Evolutionary conservation across 495 filamentous ascomycete species (phyloP).

Genomic region (Penicillium malachiteum): DNA sequence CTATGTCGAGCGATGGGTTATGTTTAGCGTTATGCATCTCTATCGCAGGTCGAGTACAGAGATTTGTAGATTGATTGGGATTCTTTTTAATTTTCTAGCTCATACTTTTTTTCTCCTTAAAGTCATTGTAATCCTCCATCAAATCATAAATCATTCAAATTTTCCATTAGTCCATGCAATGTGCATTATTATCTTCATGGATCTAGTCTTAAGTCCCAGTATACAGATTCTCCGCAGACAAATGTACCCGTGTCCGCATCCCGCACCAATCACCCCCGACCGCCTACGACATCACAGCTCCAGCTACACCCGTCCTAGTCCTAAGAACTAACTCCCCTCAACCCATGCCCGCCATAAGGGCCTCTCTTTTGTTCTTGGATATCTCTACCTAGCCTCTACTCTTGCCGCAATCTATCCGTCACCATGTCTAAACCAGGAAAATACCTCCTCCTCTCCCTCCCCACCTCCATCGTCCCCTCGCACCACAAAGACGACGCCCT

Average conservation of each 20-base stretch:
- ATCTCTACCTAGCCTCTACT: neutral
- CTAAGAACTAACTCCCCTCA: conserved; percentile 5
- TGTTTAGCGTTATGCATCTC: conserved; percentile 22
- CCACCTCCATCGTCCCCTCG: conserved; percentile 68
- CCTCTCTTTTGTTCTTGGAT: conserved; percentile 3
- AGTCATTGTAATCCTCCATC: too few species aligned
- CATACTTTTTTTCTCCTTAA: neutral
- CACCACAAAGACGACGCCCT: conserved; percentile 80
- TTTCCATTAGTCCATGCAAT: too few species aligned
- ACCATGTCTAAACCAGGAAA: conserved; percentile 60
- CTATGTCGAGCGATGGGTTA: conserved; percentile 18
- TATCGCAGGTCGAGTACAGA: conserved; percentile 16
- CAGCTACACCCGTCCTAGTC: conserved; percentile 18
- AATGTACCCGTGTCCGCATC: conserved; percentile 5
- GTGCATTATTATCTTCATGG: too few species aligned
- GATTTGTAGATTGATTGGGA: conserved; percentile 5
- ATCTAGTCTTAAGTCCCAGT: too few species aligned
- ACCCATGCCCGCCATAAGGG: conserved; percentile 19
- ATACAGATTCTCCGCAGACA: too few species aligned
- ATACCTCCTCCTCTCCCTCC: conserved; percentile 74
- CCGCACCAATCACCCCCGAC: conserved; percentile 28
- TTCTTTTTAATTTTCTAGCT: neutral
- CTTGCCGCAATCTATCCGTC: neutral
- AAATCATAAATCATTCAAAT: neutral
- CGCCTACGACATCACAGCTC: conserved; percentile 32